Conservation (phyloP, 805 yeast genomes). For the Metschnikowia noctiluminum region DNA sequence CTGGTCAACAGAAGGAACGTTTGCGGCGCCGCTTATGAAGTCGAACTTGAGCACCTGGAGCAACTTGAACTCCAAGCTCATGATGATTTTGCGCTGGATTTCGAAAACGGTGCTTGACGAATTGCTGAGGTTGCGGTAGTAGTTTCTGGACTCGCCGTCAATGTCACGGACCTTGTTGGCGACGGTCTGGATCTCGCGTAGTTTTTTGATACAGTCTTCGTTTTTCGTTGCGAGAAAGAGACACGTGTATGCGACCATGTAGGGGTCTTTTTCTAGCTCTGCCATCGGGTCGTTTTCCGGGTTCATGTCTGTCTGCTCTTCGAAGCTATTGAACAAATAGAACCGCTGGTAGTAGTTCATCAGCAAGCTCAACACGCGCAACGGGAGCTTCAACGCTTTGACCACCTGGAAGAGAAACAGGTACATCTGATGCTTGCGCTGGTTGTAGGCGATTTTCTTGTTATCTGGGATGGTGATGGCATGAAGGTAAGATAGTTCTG, state of each 20-base stretch:
- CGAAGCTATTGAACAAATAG: constrained; percentile 62
- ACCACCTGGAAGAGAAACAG: constrained; percentile 53
- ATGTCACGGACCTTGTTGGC: constrained; percentile 41
- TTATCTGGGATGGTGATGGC: constrained; percentile 49
- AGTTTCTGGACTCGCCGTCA: constrained; percentile 33
- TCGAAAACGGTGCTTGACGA: constrained; percentile 36
- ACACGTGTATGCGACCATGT: constrained; percentile 66
- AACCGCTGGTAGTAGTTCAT: constrained; percentile 72
- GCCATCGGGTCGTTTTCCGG: constrained; percentile 17
- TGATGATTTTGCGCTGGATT: constrained; percentile 51
- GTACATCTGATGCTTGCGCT: constrained; percentile 51
- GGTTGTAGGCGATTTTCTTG: constrained; percentile 43
- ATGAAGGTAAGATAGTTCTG: constrained; percentile 52
- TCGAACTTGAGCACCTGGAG: constrained; percentile 79
- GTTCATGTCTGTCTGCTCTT: constrained; percentile 26
- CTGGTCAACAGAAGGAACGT: constrained; percentile 51
- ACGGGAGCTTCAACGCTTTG: constrained; percentile 59
- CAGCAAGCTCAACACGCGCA: constrained; percentile 64
- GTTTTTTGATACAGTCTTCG: constrained; percentile 80
- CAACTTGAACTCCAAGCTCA: constrained; percentile 65
- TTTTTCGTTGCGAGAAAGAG: constrained; percentile 70
- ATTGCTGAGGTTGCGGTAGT: constrained; percentile 10
- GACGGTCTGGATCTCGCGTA: constrained; percentile 56
- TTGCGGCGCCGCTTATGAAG: constrained; percentile 57
- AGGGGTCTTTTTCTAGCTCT: constrained; percentile 41